Evolutionary conservation across 352 stramenopile species (phyloP), one percentile per base, ranked within the genome.

Genomic region (Phytophthora fragariae): DNA sequence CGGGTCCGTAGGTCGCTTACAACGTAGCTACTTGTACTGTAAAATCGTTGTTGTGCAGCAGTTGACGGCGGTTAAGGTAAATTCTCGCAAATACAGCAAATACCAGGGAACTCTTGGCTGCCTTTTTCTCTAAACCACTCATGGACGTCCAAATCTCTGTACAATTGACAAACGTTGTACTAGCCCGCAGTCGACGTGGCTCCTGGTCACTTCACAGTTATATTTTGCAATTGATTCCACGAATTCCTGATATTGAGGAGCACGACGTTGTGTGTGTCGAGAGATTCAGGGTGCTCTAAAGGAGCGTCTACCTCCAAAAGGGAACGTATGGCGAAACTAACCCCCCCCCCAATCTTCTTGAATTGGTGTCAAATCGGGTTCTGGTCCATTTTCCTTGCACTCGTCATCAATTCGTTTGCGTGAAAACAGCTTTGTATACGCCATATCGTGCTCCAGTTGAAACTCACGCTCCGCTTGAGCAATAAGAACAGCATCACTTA

Each of bases 11-110:
- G 46, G 1, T 64, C 19, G 21, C 52, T 70, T 15, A 70, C 63
- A 1, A 57, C 55, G 33, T 54, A 70, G 15, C 63, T 44, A 53
- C 54, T 58, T 2, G 63, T 27, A 21, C 63, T 70, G n/a, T 27
- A 64, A 63, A 58, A n/a, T 59, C 37, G 19, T n/a, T 64, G 44
- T 47, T 64, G 54, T 11, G 14, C 17, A 14, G 61, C 53, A 17
- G 55, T 64, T 7, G 55, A 60, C 12, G 47, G 14, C 10, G 54
- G 54, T 50, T 50, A n/a, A 50, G 41, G 17, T 19, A 59, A 12
- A 59, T 58, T 41, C 35, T 41, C 35, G 35, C 35, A 7, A 41
- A 41, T 1, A 41, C 35, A 41, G 35, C 35, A 41, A 21, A 41
- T 12, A 41, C 8, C 35, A 41, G 8, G 35, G 4, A 41, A 41